Base-by-base conservation (phyloP, 23 red algal species). In the Agarophyton chilense region DNA sequence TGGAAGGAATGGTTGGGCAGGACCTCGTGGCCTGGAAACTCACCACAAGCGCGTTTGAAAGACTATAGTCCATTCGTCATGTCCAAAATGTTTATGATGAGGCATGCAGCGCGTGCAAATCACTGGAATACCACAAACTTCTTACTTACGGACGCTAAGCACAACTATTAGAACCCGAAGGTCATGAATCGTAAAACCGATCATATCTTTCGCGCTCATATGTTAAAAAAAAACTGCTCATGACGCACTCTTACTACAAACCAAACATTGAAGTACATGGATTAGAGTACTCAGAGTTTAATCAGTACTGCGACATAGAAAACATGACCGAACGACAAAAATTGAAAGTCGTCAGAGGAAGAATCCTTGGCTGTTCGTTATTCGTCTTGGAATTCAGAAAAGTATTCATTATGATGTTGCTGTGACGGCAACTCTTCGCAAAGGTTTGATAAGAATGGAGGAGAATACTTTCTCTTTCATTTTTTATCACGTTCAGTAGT, bases 201-300 rank as follows among this genome's bases (percentile, higher is more conserved):
- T 72, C 82, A 87, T 49, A 87, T 87, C 24, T 50, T 87, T 36
- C 60, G 82, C 25, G 82, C 82, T 36, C 66, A 87, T 26, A 87
- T 87, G 82, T 60, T 87, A n/a, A n/a, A 46, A 35, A 71, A 6
- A 87, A 71, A 58, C 53, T 87, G n/a, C 66, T 87, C n/a, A 0
- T 87, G 45, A 87, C 82, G n/a, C 46, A 71, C 52, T 87, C 72
- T 46, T 19, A 87, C 40, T 74, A 87, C 24, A 73, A 61, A 10
- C 82, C 82, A 35, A 56, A 8, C 0, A 52, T 24, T 53, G 82
- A 87, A 72, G 61, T 71, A 46, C 82, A 87, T 62, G 66, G 61
- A 40, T 87, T 87, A 52, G 82, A 71, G 36, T 87, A 51, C 29
- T 34, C 39, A 35, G 46, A 17, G 17, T 74, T 74, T 44, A 46